phyloP scores from a whole-genome alignment of 768 basidiomycete species.

The Trametes cinnabarina region DNA sequence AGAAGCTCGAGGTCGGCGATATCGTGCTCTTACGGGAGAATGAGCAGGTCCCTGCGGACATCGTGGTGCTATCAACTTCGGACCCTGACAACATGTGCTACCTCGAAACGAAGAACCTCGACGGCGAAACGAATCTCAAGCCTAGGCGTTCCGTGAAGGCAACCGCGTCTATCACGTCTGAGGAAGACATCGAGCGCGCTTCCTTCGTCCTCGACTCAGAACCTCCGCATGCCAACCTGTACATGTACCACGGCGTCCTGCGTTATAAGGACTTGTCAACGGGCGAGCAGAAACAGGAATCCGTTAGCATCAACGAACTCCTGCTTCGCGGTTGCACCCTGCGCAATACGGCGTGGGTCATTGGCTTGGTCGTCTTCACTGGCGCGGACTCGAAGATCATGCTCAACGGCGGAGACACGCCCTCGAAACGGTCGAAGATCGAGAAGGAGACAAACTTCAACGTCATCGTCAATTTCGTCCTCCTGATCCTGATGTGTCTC shows the following conservation, averaged over 20 bases:
- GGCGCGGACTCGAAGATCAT: slow-evolving; percentile 92
- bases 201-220: slow-evolving; percentile 91
- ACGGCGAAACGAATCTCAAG: slow-evolving; percentile 97
- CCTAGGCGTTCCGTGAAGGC: slow-evolving; percentile 73
- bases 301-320: slow-evolving; percentile 88
- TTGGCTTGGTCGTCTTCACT: slow-evolving; percentile 92
- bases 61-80: slow-evolving; percentile 88
- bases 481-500: slow-evolving; percentile 76
- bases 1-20: slow-evolving; percentile 98
- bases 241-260: slow-evolving; percentile 84
- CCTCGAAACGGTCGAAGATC: slow-evolving; percentile 96
- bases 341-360: slow-evolving; percentile 89
- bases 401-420: slow-evolving; percentile 89
- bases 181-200: slow-evolving; percentile 88
- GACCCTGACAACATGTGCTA: slow-evolving; percentile 92
- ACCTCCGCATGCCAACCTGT: slow-evolving; percentile 90
- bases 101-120: slow-evolving; percentile 96
- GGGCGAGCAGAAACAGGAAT: slow-evolving; percentile 57
- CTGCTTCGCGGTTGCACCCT: slow-evolving; percentile 88
- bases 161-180: slow-evolving; percentile 71
- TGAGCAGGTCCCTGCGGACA: slow-evolving; percentile 95
- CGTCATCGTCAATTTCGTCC: slow-evolving; percentile 87
- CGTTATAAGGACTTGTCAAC: slow-evolving; percentile 59
- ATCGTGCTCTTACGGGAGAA: slow-evolving; percentile 87
- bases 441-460: slow-evolving; percentile 99